These are phyloP conservation scores for Tylopilus subfusipes DNA, from an alignment of 768 basidiomycete species.

Conservation along the genomic window DNA sequence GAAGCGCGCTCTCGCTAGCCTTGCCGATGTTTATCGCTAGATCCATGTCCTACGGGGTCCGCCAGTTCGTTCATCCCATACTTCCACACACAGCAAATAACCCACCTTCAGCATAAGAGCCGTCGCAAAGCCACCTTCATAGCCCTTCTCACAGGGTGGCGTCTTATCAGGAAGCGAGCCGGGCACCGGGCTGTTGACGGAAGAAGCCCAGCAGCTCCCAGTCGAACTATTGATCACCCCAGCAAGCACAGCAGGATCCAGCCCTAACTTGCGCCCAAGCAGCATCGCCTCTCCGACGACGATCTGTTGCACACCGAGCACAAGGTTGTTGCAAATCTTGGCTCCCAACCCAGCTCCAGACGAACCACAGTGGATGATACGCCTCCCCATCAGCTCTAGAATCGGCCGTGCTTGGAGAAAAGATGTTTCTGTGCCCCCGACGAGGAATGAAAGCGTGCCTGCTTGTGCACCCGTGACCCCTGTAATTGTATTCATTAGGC, in stretches of 20 bases:
- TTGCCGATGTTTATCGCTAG: constrained; percentile 67
- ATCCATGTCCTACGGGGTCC: constrained; percentile 76
- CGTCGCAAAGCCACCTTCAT: constrained; percentile 84
- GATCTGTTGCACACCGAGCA: constrained; percentile 77
- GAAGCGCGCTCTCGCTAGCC: constrained; percentile 48
- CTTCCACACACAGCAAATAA: neutral
- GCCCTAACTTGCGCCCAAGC: constrained; percentile 75
- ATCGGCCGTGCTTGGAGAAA: constrained; percentile 57
- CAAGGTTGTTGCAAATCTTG: constrained; percentile 87
- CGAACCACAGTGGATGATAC: constrained; percentile 78
- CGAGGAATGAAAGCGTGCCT: constrained; percentile 87
- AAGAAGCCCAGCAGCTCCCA: constrained; percentile 79
- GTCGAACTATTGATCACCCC: constrained; percentile 84
- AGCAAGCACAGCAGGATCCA: constrained; percentile 73
- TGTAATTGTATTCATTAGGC: constrained; percentile 26
- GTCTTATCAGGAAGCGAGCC: constrained; percentile 64
- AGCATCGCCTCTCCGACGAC: constrained; percentile 90
- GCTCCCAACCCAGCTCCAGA: constrained; percentile 81
- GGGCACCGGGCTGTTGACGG: constrained; percentile 86
- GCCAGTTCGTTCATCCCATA: constrained; percentile 6
- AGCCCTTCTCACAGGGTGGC: constrained; percentile 80
- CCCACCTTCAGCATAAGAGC: constrained; percentile 77
- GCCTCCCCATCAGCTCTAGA: constrained; percentile 72
- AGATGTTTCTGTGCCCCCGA: constrained; percentile 66
- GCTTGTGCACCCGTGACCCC: constrained; percentile 86